phyloP scores from a whole-genome alignment of 2,329 filamentous ascomycete genomes.

The Xylariaceae sp. region DNA sequence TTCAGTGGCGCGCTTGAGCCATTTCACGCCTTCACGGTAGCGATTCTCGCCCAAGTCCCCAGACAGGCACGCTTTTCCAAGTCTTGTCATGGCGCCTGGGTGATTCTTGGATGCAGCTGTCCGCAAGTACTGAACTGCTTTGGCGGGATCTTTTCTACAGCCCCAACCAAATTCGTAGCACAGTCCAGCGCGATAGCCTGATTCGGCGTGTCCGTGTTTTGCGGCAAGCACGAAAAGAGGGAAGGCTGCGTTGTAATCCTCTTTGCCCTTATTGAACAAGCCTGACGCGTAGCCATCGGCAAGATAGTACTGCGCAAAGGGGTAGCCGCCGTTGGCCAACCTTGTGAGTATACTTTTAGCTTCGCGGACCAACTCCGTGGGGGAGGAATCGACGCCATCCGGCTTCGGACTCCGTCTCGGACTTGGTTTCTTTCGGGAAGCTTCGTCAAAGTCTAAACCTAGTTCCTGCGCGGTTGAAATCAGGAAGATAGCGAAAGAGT shows the following conservation, averaged over 20 bases:
- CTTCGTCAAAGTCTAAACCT: constrained; percentile 50
- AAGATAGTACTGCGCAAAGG: constrained; percentile 96
- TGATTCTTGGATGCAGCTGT: constrained; percentile 90
- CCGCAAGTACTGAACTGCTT: constrained; percentile 90
- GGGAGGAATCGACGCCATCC: constrained; percentile 39
- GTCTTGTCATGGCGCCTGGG: constrained; percentile 87
- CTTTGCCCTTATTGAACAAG: constrained; percentile 89
- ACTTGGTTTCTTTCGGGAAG: constrained; percentile 40
- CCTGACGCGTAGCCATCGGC: constrained; percentile 92
- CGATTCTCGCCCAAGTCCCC: constrained; percentile 84
- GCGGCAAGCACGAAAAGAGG: constrained; percentile 88
- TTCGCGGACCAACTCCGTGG: constrained; percentile 73
- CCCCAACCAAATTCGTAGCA: constrained; percentile 99
- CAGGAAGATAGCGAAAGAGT: constrained; percentile 94
- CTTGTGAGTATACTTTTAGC: constrained; percentile 85
- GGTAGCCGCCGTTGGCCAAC: constrained; percentile 82
- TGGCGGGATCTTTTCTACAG: constrained; percentile 80
- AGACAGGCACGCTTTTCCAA: constrained; percentile 84
- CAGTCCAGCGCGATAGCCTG: constrained; percentile 85
- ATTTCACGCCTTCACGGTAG: constrained; percentile 90
- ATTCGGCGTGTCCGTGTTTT: constrained; percentile 96
- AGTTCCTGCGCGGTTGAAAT: constrained; percentile 83
- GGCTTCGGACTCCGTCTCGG: constrained; percentile 35
- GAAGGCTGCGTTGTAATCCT: constrained; percentile 88
- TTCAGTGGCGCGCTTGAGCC: constrained; percentile 91